Conservation (phyloP, 352 stramenopile genomes). For the Lagenidium giganteum region DNA sequence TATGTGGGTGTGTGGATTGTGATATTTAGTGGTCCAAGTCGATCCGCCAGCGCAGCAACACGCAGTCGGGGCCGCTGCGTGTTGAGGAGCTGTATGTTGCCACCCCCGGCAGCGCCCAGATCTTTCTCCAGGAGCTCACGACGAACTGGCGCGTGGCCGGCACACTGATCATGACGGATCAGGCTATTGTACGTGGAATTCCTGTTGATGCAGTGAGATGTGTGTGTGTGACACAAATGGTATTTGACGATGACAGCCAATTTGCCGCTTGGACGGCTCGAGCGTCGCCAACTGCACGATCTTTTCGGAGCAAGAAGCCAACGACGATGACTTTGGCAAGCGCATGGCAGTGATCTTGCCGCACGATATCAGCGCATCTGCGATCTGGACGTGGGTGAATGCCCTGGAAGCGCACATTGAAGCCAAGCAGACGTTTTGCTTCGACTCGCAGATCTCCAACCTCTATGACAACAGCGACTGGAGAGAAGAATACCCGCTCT, state of each 20-base stretch:
- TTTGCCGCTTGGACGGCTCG: slow-evolving; percentile 17
- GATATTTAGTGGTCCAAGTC: slow-evolving; percentile 50
- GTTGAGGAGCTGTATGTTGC: slow-evolving; percentile 47
- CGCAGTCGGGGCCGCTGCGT: not conserved
- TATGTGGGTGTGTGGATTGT: not conserved
- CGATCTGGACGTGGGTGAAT: slow-evolving; percentile 47
- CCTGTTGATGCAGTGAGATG: not conserved
- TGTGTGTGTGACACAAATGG: no score
- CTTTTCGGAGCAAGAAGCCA: slow-evolving; percentile 28
- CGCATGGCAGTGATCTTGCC: slow-evolving; percentile 33
- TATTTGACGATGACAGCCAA: slow-evolving; percentile 22
- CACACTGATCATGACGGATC: slow-evolving; percentile 46
- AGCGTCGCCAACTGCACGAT: slow-evolving; percentile 23
- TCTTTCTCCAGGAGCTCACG: slow-evolving; percentile 42
- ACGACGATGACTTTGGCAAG: slow-evolving; percentile 26
- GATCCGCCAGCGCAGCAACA: slow-evolving; percentile 18
- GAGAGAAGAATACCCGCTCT: slow-evolving; percentile 24
- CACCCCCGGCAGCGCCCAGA: slow-evolving; percentile 31
- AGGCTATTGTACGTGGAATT: slow-evolving; percentile 29
- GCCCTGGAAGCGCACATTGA: slow-evolving; percentile 32
- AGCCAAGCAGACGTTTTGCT: slow-evolving; percentile 40
- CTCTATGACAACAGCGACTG: slow-evolving; percentile 41
- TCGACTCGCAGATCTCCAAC: slow-evolving; percentile 51
- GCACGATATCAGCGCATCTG: slow-evolving; percentile 29
- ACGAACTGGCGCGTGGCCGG: slow-evolving; percentile 35